Percentiles rank a stretch among this genome's conserved stretches.
Evolutionary conservation across 2,329 filamentous ascomycete species (phyloP).

Genomic region (Metarhizium anisopliae): DNA sequence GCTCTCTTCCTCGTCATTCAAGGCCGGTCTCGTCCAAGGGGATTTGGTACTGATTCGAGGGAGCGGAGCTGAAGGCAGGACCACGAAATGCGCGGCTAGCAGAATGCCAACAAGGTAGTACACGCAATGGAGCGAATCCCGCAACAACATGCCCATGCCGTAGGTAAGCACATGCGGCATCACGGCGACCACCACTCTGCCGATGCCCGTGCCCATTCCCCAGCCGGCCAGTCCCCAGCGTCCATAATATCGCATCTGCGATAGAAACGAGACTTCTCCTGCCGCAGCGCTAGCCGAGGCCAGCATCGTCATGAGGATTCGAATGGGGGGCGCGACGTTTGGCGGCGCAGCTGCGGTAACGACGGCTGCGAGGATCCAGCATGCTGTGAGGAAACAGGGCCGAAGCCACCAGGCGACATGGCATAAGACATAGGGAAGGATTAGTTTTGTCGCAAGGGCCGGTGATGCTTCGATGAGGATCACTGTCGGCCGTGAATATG

Average conservation of each 20-base stretch:
- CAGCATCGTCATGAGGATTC: slow-evolving; percentile 19
- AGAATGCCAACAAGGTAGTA: slow-evolving; percentile 17
- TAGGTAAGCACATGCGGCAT: slow-evolving; percentile 21
- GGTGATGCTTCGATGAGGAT: slow-evolving; percentile 23
- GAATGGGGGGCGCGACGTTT: slow-evolving; percentile 21
- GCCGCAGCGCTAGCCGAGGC: slow-evolving; percentile 20
- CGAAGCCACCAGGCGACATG: slow-evolving; percentile 19
- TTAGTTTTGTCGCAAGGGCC: slow-evolving; percentile 18
- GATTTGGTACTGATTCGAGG: slow-evolving; percentile 6
- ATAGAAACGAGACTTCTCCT: slow-evolving; percentile 24
- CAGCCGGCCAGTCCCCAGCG: slow-evolving; percentile 23
- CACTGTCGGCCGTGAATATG: slow-evolving; percentile 22
- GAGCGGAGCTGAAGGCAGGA: slow-evolving; percentile 17
- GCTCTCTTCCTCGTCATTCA: not conserved
- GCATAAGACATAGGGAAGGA: slow-evolving; percentile 19
- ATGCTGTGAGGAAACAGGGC: slow-evolving; percentile 15
- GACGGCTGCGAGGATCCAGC: slow-evolving; percentile 20
- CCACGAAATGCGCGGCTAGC: slow-evolving; percentile 17
- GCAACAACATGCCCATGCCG: slow-evolving; percentile 16
- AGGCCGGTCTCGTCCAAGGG: not conserved
- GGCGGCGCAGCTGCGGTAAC: slow-evolving; percentile 20
- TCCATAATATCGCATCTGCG: slow-evolving; percentile 20
- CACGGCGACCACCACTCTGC: slow-evolving; percentile 16
- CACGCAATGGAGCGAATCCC: slow-evolving; percentile 18
- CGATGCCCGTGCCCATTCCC: slow-evolving; percentile 24